Evolutionary conservation across 2,329 filamentous ascomycete species (phyloP).

Genomic region (Lecanoromycetidae sp.): DNA sequence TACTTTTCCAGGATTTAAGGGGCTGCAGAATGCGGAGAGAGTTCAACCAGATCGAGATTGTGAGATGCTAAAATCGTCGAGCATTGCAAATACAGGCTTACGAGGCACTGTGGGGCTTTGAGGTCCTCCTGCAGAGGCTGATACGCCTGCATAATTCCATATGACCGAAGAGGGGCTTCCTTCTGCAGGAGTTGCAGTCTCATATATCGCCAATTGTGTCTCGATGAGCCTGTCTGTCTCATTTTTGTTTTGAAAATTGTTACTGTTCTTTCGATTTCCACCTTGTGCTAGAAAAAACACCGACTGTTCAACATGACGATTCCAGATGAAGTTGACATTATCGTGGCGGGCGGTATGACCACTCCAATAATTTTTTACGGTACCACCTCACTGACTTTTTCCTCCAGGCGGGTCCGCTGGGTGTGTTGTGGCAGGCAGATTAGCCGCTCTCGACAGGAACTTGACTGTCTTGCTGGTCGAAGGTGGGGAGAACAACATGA

Average conservation of each 20-base stretch:
- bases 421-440: slow-evolving; percentile 39
- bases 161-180: slow-evolving; percentile 1
- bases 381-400: neutral
- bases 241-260: neutral
- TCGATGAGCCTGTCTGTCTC: neutral
- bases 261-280: neutral
- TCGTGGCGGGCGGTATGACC: slow-evolving; percentile 53
- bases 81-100: neutral
- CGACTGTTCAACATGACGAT: slow-evolving; percentile 40
- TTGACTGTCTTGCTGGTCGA: slow-evolving; percentile 60
- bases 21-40: neutral
- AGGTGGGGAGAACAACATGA: slow-evolving; percentile 59
- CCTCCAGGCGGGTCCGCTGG: slow-evolving; percentile 29
- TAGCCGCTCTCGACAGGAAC: slow-evolving; percentile 65
- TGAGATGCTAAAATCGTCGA: neutral
- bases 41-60: neutral
- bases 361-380: neutral
- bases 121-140: neutral
- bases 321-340: slow-evolving; percentile 70
- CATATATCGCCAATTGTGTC: neutral
- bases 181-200: neutral
- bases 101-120: neutral
- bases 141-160: slow-evolving; percentile 1
- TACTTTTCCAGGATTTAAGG: neutral
- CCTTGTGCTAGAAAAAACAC: neutral